Base-by-base conservation (phyloP, 495 filamentous ascomycete species). In the Talaromyces stipitatus region DNA sequence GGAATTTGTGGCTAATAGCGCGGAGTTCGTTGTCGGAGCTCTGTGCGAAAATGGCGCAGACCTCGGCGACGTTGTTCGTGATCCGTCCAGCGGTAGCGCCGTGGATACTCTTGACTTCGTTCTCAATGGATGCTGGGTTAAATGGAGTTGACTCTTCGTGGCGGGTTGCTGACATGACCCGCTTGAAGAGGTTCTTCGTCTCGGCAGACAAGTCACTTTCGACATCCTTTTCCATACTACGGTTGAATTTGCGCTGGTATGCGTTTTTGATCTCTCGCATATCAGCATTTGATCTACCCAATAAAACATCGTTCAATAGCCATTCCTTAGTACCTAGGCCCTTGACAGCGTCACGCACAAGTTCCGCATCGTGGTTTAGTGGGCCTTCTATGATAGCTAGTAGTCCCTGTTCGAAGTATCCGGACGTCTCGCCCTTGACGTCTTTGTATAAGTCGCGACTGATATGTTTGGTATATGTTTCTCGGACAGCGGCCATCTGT, bases 281-380 rank as follows among this genome's bases (percentile, higher is more conserved):
- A 65, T 97, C 91, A 16, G 89, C 89, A 65, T 96, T 97, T 11
- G 82, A 85, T 20, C 91, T 80, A 10, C 87, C 81, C 4, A 97
- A 82, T 1, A 97, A 78, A 12, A 94, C 81, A 59, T 97, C 94
- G 63, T 95, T 90, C 29, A 97, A 78, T 3, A 92, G 72, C 62
- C 75, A 78, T 63, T 97, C 92, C 57, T 92, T 92, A 0, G 94
- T 97, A 18, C 94, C 94, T 3, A 83, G 62, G 2, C 92, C 90
- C 14, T 82, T 71, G 69, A 95, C 82, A 8, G 90, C 85, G 3
- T 85, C 75, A 60, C 83, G 69, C 10, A 88, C 72, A 32, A 79
- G 76, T 61, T 82, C 74, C 3, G 83, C 81, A 66, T 96, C 92
- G 60, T 87, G 75, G 36, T 77, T 67, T 6, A 95, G 69, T 0